These are phyloP conservation scores for Aspergillus sp. DNA, from an alignment of 2,329 filamentous ascomycete genomes.

Conservation along the genomic window DNA sequence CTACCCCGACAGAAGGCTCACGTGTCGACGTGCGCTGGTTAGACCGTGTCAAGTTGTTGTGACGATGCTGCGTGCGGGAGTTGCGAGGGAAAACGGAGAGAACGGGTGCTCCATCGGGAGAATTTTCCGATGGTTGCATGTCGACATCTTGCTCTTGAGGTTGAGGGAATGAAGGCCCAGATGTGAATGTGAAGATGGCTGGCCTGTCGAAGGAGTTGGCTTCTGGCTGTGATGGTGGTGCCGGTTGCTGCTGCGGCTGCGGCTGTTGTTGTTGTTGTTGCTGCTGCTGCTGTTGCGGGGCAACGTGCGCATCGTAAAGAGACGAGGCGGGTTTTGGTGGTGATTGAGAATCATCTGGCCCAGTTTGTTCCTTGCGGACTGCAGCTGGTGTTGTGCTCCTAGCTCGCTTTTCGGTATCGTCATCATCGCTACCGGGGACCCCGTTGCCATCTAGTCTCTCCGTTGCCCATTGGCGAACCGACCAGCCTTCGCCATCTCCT, in stretches of 20 bases:
- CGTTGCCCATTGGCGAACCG: constrained; percentile 55
- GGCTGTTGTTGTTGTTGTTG: constrained; percentile 17
- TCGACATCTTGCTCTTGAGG: constrained; percentile 35
- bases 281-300: constrained; percentile 16
- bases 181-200: constrained; percentile 39
- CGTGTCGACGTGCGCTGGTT: constrained; percentile 31
- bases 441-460: constrained; percentile 40
- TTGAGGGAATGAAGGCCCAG: constrained; percentile 34
- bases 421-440: constrained; percentile 37
- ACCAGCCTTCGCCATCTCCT: constrained; percentile 69
- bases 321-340: constrained; percentile 24
- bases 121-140: constrained; percentile 36
- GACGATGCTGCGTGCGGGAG: constrained; percentile 33
- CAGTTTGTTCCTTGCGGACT: constrained; percentile 26
- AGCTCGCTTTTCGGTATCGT: constrained; percentile 34
- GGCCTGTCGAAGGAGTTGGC: constrained; percentile 20
- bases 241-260: constrained; percentile 10
- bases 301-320: constrained; percentile 18
- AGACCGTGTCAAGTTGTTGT: constrained; percentile 31
- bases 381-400: constrained; percentile 30
- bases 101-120: constrained; percentile 30
- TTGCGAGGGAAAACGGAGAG: constrained; percentile 39
- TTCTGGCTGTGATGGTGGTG: constrained; percentile 12
- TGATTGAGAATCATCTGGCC: constrained; percentile 21
- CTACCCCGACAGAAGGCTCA: constrained; percentile 33